A percentile compares a stretch with the other conserved stretches of the same genome.
Evolutionary conservation across 352 stramenopile species (phyloP).

Genomic region (Detonula confervacea): DNA sequence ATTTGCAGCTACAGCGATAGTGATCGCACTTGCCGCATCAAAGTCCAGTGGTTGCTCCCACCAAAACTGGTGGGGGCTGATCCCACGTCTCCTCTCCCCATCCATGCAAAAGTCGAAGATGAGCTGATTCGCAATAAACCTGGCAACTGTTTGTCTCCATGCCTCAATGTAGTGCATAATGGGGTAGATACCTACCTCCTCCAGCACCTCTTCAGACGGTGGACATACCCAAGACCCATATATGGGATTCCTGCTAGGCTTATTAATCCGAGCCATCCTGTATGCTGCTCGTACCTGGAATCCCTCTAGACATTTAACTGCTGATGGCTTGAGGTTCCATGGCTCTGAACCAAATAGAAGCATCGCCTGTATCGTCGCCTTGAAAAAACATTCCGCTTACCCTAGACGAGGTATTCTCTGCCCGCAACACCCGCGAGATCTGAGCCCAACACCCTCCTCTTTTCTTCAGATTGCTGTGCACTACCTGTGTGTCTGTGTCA

Average conservation of each 20-base stretch:
- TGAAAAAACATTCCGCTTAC: conserved; percentile 20
- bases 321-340: conserved; percentile 5
- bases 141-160: neutral
- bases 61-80: neutral
- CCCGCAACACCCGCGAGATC: neutral
- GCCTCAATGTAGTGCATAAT: neutral
- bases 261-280: neutral
- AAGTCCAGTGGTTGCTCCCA: conserved; percentile 17
- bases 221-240: neutral
- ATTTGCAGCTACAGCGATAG: neutral
- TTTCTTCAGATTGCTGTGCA: conserved; percentile 17
- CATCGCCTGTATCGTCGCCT: conserved; percentile 11
- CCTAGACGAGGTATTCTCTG: neutral
- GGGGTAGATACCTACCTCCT: neutral
- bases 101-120: neutral
- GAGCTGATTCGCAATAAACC: neutral
- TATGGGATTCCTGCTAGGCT: neutral
- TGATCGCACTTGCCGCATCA: neutral
- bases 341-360: conserved; percentile 26
- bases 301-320: conserved; percentile 2
- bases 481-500: conserved; percentile 11
- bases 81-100: neutral
- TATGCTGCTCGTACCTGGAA: conserved; percentile 22
- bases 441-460: neutral
- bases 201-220: neutral